These are phyloP conservation scores for Plectranthus barbatus DNA, from an alignment of 257 asterid genomes.

Conservation along the genomic window DNA sequence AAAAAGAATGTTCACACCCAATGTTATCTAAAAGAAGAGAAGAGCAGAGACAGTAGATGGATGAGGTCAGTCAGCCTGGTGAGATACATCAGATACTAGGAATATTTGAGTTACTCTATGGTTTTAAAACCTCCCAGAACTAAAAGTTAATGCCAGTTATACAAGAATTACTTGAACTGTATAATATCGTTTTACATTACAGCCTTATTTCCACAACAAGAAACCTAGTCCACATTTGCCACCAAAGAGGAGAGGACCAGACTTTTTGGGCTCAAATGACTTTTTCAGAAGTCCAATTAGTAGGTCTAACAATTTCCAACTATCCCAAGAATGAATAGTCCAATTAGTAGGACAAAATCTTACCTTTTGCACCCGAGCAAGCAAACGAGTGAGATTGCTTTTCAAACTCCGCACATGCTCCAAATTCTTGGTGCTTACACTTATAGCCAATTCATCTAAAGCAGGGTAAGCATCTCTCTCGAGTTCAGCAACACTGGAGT, in stretches of 20 bases:
- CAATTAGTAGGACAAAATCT: not conserved
- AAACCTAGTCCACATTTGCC: not conserved
- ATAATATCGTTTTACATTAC: not conserved
- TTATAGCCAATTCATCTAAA: conserved; percentile 85
- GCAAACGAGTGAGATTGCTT: conserved; percentile 89
- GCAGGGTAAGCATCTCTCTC: conserved; percentile 96
- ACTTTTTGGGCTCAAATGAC: not conserved
- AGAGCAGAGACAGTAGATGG: too few species aligned
- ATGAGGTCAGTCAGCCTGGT: too few species aligned
- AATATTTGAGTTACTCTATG: not conserved
- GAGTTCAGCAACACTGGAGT: conserved; percentile 74
- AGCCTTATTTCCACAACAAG: not conserved
- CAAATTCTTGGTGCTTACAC: conserved; percentile 89
- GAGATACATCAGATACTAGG: not conserved
- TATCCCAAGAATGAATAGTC: not conserved
- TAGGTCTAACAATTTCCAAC: not conserved
- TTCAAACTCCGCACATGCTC: conserved; percentile 89
- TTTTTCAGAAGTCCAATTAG: not conserved
- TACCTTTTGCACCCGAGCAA: conserved; percentile 97
- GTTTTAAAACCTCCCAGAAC: not conserved
- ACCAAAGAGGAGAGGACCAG: not conserved
- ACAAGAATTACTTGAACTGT: too few species aligned
- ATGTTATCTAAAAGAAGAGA: too few species aligned
- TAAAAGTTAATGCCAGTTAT: not conserved
- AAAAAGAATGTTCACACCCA: not conserved